Evolutionary conservation across 2,329 filamentous ascomycete genomes (phyloP).

Genomic region (Chaetomium sp.): DNA sequence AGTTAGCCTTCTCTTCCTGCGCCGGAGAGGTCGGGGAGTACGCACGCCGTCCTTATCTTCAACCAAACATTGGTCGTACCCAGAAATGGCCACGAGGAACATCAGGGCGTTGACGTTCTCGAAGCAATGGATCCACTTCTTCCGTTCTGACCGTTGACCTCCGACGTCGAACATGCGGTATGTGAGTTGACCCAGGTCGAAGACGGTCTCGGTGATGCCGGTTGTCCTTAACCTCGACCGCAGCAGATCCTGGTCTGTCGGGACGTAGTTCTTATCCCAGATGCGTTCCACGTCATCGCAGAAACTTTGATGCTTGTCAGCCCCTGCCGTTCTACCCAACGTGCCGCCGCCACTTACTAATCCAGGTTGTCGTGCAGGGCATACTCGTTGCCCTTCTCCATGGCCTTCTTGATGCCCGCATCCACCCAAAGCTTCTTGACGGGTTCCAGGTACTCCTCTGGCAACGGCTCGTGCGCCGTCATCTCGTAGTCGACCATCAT

Average conservation of each 20-base stretch:
- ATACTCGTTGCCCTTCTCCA: conserved; percentile 92
- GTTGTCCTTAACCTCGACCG: conserved; percentile 89
- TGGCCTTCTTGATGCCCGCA: conserved; percentile 79
- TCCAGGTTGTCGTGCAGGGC: conserved; percentile 92
- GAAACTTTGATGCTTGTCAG: conserved; percentile 66
- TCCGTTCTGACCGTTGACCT: conserved; percentile 87
- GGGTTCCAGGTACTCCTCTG: conserved; percentile 74
- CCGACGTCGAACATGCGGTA: conserved; percentile 98
- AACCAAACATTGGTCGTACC: conserved; percentile 93
- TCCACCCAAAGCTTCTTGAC: conserved; percentile 86
- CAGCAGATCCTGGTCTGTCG: conserved; percentile 91
- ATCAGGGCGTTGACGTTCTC: conserved; percentile 90
- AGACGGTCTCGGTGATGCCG: conserved; percentile 92
- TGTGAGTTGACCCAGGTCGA: conserved; percentile 86
- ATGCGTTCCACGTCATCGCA: conserved; percentile 76
- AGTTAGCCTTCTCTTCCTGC: conserved; percentile 29
- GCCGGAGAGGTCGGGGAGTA: not conserved
- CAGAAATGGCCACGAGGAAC: conserved; percentile 92
- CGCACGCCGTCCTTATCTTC: conserved; percentile 95
- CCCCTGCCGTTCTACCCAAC: not conserved
- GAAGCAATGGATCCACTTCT: conserved; percentile 98
- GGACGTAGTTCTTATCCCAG: conserved; percentile 77
- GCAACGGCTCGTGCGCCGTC: conserved; percentile 77
- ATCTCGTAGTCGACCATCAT: conserved; percentile 82
- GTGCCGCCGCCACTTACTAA: conserved; percentile 62